Conservation (phyloP, 2,329 filamentous ascomycete species). For the Macrophomina phaseolina region DNA sequence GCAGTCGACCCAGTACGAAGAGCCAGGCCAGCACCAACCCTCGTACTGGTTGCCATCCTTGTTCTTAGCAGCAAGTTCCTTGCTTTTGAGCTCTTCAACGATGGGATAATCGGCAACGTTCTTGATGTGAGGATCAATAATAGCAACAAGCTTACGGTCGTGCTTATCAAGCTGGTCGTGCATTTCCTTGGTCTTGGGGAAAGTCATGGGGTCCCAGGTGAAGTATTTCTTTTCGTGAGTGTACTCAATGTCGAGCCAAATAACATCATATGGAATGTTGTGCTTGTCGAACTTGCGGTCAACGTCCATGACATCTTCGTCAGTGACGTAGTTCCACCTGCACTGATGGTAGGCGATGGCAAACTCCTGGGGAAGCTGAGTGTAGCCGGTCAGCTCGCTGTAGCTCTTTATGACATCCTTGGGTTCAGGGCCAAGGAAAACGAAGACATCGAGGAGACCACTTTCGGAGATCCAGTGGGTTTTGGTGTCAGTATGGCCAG, state of each 20-base stretch:
- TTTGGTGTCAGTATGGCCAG: conserved; percentile 74
- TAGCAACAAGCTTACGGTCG: conserved; percentile 87
- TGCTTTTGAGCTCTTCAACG: conserved; percentile 79
- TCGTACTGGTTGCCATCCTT: conserved; percentile 90
- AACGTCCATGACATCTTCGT: conserved; percentile 96
- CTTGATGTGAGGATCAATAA: conserved; percentile 98
- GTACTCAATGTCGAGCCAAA: conserved; percentile 99
- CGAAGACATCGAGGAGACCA: conserved; percentile 88
- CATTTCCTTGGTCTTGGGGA: conserved; percentile 85
- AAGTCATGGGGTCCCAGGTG: conserved; percentile 91
- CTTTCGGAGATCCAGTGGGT: conserved; percentile 98
- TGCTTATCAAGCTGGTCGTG: conserved; percentile 83
- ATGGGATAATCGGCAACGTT: conserved; percentile 80
- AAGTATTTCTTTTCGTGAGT: conserved; percentile 98
- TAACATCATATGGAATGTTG: conserved; percentile 96
- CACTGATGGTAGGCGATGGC: conserved; percentile 95
- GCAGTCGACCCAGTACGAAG: conserved; percentile 93
- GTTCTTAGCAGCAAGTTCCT: conserved; percentile 83
- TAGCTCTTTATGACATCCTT: conserved; percentile 82
- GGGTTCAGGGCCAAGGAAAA: conserved; percentile 89
- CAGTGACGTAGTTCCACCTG: conserved; percentile 97
- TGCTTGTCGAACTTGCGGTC: conserved; percentile 95
- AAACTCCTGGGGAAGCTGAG: conserved; percentile 89
- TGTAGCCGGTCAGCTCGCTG: conserved; percentile 88
- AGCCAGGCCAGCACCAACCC: conserved; percentile 98